Evolutionary conservation across 192 early-diverging fungal species (phyloP).

Genomic region (Haplosporangium gracile): DNA sequence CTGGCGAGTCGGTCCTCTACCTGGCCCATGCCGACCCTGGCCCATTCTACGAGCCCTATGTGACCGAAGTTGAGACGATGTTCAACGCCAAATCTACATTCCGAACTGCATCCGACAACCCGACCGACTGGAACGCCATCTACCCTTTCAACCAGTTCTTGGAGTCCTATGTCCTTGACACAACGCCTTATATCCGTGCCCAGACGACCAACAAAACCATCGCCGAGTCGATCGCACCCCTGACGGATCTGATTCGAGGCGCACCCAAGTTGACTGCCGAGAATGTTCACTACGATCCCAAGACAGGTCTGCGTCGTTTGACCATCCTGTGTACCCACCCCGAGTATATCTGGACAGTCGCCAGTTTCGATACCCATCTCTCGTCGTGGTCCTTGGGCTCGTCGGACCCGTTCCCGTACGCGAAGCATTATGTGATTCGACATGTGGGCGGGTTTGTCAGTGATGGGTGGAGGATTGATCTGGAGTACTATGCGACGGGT

Average conservation of each 20-base stretch:
- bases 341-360: slow-evolving; percentile 31
- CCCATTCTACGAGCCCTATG: slow-evolving; percentile 53
- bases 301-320: slow-evolving; percentile 17
- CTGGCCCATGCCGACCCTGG: slow-evolving; percentile 72
- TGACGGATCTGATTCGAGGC: slow-evolving; percentile 21
- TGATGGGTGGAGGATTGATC: slow-evolving; percentile 58
- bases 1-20: slow-evolving; percentile 63
- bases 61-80: slow-evolving; percentile 56
- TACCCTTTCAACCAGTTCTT: slow-evolving; percentile 73
- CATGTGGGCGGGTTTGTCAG: slow-evolving; percentile 62
- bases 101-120: slow-evolving; percentile 46
- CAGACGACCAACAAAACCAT: slow-evolving; percentile 28
- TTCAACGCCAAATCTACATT: slow-evolving; percentile 49
- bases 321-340: slow-evolving; percentile 26
- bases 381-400: slow-evolving; percentile 24
- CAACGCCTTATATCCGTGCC: slow-evolving; percentile 15
- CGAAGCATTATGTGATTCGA: slow-evolving; percentile 37
- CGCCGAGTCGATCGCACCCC: slow-evolving; percentile 6
- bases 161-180: slow-evolving; percentile 56
- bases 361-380: slow-evolving; percentile 24
- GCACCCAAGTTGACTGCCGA: slow-evolving; percentile 23
- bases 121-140: slow-evolving; percentile 69
- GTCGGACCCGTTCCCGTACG: slow-evolving; percentile 25
- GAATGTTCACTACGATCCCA: slow-evolving; percentile 21
- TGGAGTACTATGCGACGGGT: slow-evolving; percentile 48